A percentile compares a stretch with the other conserved stretches of the same genome.
Evolutionary conservation across 768 basidiomycete species (phyloP).

Genomic region (Mycena galericulata): DNA sequence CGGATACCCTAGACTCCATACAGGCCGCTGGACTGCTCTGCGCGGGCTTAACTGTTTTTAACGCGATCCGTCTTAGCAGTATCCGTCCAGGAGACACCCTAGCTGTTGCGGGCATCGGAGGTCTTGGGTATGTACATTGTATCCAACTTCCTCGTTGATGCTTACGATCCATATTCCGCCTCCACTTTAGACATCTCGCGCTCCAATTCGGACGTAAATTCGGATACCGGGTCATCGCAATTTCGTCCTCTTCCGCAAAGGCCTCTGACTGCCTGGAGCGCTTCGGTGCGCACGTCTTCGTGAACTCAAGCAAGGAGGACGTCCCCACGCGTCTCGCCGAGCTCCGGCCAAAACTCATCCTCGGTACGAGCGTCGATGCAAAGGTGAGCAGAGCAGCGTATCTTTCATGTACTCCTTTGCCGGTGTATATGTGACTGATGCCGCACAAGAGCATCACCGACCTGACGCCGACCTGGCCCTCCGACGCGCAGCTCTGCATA

Average conservation of each 20-base stretch:
- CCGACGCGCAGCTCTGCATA: constrained; percentile 23
- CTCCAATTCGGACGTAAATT: constrained; percentile 49
- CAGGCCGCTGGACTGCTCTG: constrained; percentile 47
- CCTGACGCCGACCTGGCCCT: constrained; percentile 4
- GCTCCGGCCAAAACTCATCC: no score
- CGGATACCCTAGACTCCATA: constrained; percentile 39
- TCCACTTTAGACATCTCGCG: constrained; percentile 49
- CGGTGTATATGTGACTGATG: background rate
- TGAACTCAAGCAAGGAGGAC: no score
- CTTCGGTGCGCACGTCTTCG: constrained; percentile 30
- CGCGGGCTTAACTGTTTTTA: constrained; percentile 54
- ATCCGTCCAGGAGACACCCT: constrained; percentile 49
- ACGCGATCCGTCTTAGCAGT: constrained; percentile 45
- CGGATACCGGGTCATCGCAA: constrained; percentile 35
- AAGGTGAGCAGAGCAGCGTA: background rate
- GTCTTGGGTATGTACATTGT: constrained; percentile 4
- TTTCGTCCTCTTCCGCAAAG: no score
- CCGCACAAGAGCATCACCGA: background rate
- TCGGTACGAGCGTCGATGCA: no score
- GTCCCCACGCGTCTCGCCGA: no score
- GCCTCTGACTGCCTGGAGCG: no score
- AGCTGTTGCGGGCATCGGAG: constrained; percentile 53
- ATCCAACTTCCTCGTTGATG: background rate
- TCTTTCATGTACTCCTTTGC: background rate
- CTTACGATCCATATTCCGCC: constrained; percentile 9